phyloP scores from a whole-genome alignment of 2,329 filamentous ascomycete species.

The Diplocarpon rosae region DNA sequence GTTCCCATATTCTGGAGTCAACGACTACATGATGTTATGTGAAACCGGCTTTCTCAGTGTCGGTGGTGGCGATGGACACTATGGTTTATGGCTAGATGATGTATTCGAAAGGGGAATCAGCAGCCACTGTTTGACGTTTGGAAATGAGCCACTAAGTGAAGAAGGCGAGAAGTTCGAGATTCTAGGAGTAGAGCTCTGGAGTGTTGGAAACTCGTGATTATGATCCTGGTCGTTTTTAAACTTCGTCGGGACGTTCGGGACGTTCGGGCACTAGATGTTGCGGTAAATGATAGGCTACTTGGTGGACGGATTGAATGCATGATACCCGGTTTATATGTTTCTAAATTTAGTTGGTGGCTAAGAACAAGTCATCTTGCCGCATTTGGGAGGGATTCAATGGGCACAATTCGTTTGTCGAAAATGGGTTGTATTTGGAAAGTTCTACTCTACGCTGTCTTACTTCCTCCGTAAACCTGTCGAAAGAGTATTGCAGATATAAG shows the following conservation, averaged over 20 bases:
- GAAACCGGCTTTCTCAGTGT: constrained; percentile 76
- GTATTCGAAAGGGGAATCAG: constrained; percentile 76
- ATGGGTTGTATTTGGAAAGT: too few relatives aligned
- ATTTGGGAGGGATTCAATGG: too few relatives aligned
- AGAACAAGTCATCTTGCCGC: too few relatives aligned
- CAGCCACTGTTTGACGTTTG: constrained; percentile 78
- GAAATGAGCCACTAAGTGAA: constrained; percentile 87
- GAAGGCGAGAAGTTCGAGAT: constrained; percentile 88
- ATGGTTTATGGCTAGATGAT: constrained; percentile 88
- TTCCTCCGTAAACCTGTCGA: too few relatives aligned
- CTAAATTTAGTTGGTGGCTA: neutral
- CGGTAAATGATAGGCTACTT: neutral
- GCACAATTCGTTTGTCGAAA: too few relatives aligned
- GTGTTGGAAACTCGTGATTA: constrained; percentile 47
- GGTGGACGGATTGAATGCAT: neutral
- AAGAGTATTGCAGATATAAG: too few relatives aligned
- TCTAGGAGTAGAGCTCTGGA: constrained; percentile 87
- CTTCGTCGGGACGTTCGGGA: neutral
- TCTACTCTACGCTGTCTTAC: too few relatives aligned
- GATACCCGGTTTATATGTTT: constrained; percentile 1
- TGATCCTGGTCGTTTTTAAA: neutral
- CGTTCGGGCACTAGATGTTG: too few relatives aligned
- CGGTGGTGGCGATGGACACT: constrained; percentile 80
- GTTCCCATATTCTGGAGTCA: constrained; percentile 89
- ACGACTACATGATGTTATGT: constrained; percentile 95